These are phyloP conservation scores for Suillus subaureus DNA, from an alignment of 768 basidiomycete species.

Conservation along the genomic window DNA sequence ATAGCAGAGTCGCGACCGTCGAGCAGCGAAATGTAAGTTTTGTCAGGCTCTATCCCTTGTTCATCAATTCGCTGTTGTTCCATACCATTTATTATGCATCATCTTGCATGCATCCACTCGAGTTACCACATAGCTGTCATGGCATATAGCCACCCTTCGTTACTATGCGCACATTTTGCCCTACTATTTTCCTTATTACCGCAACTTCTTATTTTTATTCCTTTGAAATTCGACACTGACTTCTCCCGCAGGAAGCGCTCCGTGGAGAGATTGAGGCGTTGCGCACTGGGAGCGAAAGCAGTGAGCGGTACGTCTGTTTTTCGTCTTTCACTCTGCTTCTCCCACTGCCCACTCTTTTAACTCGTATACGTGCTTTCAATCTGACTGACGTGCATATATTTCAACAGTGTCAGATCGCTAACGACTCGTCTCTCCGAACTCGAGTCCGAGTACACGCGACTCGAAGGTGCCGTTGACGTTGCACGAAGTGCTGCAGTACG, in stretches of 20 bases:
- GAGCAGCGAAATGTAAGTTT: conserved; percentile 85
- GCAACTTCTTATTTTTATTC: background rate
- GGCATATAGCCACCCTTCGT: background rate
- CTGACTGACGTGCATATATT: background rate
- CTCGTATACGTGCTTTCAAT: background rate
- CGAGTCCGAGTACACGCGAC: conserved; percentile 72
- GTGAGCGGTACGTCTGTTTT: conserved; percentile 58
- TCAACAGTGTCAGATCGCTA: conserved; percentile 63
- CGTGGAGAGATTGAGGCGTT: conserved; percentile 94
- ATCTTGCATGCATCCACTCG: background rate
- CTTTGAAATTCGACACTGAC: background rate
- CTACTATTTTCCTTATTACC: background rate
- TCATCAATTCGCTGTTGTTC: background rate
- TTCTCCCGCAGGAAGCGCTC: conserved; percentile 74
- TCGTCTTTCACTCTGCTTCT: background rate
- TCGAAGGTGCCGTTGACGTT: conserved; percentile 65
- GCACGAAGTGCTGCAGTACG: conserved; percentile 24
- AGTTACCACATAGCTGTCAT: background rate
- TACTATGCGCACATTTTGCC: background rate
- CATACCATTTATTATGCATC: background rate
- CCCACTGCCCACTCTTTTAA: background rate
- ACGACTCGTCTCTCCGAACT: conserved; percentile 75
- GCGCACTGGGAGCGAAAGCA: conserved; percentile 73
- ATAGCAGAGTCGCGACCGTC: conserved; percentile 87
- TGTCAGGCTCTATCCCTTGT: background rate